Percentiles rank a stretch among this genome's conserved stretches.
phyloP scores from a whole-genome alignment of 129 eudicot species.

The Lactuca saligna region DNA sequence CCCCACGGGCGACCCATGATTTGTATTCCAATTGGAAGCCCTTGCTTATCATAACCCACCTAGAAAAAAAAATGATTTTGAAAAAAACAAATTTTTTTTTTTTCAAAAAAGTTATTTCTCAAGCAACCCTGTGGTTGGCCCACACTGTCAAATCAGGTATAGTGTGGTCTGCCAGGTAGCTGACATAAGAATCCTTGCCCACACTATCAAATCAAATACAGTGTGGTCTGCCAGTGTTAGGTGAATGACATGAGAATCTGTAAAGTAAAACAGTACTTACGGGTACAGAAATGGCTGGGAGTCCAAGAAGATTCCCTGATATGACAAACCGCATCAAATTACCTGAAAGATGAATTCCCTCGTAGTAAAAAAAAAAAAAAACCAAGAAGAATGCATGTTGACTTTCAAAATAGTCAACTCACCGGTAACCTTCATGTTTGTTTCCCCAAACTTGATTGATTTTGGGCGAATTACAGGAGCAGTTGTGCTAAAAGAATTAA shows the following conservation, averaged over 20 bases:
- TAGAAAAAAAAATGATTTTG: constrained; percentile 19
- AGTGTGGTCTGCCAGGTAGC: too few species aligned
- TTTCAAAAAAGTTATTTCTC: too few species aligned
- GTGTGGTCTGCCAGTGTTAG: too few species aligned
- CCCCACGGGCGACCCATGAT: constrained; percentile 91
- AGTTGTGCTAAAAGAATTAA: constrained; percentile 62
- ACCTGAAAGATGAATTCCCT: constrained; percentile 33
- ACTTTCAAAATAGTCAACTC: constrained; percentile 11
- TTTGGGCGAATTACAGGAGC: constrained; percentile 74
- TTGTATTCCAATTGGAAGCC: constrained; percentile 91
- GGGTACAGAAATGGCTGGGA: constrained; percentile 77
- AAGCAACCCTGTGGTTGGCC: too few species aligned
- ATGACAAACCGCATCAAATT: constrained; percentile 64
- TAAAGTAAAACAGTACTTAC: constrained; percentile 33
- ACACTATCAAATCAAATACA: too few species aligned
- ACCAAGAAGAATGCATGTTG: neutral
- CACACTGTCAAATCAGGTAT: too few species aligned
- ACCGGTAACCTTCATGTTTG: constrained; percentile 76
- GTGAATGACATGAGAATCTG: too few species aligned
- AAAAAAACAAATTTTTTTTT: too few species aligned
- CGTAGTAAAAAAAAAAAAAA: neutral
- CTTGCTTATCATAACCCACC: constrained; percentile 95
- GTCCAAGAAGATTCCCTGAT: constrained; percentile 68
- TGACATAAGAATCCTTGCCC: too few species aligned
- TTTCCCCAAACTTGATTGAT: constrained; percentile 70